These are phyloP conservation scores for Aspergillus sergii DNA, from an alignment of 2,329 filamentous ascomycete species.

Conservation along the genomic window DNA sequence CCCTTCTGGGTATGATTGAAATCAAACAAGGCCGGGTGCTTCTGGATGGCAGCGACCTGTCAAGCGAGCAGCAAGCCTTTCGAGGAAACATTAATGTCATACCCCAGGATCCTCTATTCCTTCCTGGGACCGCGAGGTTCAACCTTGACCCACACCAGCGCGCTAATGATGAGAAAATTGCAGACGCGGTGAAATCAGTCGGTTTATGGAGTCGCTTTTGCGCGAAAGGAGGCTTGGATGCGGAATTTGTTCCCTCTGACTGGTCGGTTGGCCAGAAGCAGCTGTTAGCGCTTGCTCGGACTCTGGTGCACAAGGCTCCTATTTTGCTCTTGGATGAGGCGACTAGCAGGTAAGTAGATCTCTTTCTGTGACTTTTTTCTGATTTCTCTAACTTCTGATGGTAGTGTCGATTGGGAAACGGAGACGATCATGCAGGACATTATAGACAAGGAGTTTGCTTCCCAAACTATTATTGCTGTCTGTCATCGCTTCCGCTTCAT, in stretches of 20 bases:
- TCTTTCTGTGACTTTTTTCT: background rate
- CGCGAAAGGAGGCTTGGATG: slow-evolving; percentile 26
- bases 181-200: slow-evolving; percentile 23
- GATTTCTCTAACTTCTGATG: background rate
- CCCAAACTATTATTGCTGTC: slow-evolving; percentile 32
- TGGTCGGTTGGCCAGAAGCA: slow-evolving; percentile 73
- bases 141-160: slow-evolving; percentile 34
- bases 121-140: slow-evolving; percentile 27
- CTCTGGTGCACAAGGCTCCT: slow-evolving; percentile 49
- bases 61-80: slow-evolving; percentile 18
- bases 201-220: slow-evolving; percentile 28
- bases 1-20: slow-evolving; percentile 28
- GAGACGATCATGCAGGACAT: slow-evolving; percentile 30
- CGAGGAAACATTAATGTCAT: slow-evolving; percentile 26
- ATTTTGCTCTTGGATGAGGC: slow-evolving; percentile 24
- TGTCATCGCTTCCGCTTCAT: slow-evolving; percentile 30
- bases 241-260: slow-evolving; percentile 41
- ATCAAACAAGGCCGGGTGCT: slow-evolving; percentile 26
- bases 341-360: slow-evolving; percentile 20
- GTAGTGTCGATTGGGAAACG: slow-evolving; percentile 19
- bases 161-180: slow-evolving; percentile 27
- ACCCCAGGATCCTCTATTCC: slow-evolving; percentile 30
- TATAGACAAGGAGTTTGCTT: slow-evolving; percentile 27
- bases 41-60: slow-evolving; percentile 29
- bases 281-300: slow-evolving; percentile 70